Conservation (phyloP, 2,329 filamentous ascomycete species). For the Aspergillus costaricaensis region DNA sequence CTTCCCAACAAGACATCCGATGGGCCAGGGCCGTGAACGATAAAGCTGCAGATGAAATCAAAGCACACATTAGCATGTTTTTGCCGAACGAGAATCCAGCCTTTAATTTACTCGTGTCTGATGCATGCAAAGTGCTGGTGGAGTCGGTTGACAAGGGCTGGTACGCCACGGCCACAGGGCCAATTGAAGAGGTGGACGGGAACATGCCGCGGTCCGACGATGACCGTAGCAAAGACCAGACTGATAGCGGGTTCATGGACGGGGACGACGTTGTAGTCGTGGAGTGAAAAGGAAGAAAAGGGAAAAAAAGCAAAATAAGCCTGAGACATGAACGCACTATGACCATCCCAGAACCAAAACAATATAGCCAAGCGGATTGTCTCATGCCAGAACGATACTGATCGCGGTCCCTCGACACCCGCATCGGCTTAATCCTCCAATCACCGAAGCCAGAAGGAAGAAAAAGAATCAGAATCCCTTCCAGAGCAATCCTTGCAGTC, state of each 20-base stretch:
- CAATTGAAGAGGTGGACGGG: conserved; percentile 22
- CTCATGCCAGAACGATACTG: too few relatives aligned
- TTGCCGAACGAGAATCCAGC: conserved; percentile 46
- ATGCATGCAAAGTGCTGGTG: conserved; percentile 42
- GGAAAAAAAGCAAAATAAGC: not conserved
- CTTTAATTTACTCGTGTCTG: conserved; percentile 43
- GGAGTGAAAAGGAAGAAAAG: conserved; percentile 22
- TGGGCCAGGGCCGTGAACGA: conserved; percentile 79
- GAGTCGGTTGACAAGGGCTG: conserved; percentile 44
- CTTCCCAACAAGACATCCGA: conserved; percentile 45
- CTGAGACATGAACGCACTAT: too few relatives aligned
- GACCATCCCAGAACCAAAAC: too few relatives aligned
- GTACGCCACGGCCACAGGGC: conserved; percentile 36
- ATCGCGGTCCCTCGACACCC: too few relatives aligned
- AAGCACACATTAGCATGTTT: conserved; percentile 68
- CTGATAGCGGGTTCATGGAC: conserved; percentile 33
- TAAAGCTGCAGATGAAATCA: conserved; percentile 73
- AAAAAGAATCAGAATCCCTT: not conserved
- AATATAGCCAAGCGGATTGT: too few relatives aligned
- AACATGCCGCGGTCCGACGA: conserved; percentile 20
- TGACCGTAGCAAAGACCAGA: conserved; percentile 11
- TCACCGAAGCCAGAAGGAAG: too few relatives aligned
- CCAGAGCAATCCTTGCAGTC: not conserved
- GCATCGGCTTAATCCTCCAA: too few relatives aligned
- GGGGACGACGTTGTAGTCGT: conserved; percentile 40